phyloP scores from a whole-genome alignment of 2,329 filamentous ascomycete species.

The Aspergillus hiratsukae region DNA sequence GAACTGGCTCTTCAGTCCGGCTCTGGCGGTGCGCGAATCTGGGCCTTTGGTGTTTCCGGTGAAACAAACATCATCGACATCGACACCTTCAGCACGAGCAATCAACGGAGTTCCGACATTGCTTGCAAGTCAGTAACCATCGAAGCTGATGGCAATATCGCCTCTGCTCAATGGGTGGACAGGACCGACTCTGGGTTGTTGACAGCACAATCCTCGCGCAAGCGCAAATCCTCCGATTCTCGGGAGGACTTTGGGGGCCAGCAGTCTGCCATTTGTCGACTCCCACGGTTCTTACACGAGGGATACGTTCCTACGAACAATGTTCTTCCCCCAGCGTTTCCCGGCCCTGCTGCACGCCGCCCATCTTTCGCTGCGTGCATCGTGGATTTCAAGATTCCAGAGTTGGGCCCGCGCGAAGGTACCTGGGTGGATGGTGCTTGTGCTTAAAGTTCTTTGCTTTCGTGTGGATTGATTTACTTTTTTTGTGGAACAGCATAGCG shows the following conservation, averaged over 20 bases:
- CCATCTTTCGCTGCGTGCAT: conserved; percentile 34
- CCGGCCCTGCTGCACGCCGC: conserved; percentile 12
- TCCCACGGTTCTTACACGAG: conserved; percentile 4
- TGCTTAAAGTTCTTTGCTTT: not conserved
- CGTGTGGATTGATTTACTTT: not conserved
- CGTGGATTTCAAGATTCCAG: conserved; percentile 33
- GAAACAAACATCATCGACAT: conserved; percentile 47
- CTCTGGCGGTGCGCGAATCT: conserved; percentile 44
- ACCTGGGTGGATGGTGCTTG: conserved; percentile 15
- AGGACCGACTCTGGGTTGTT: conserved; percentile 7
- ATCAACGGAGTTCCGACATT: conserved; percentile 10
- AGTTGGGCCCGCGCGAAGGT: conserved; percentile 21
- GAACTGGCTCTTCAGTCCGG: conserved; percentile 48
- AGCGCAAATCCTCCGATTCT: conserved; percentile 23
- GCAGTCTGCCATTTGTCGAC: conserved; percentile 16
- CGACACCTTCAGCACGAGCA: conserved; percentile 25
- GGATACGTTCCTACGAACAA: conserved; percentile 2
- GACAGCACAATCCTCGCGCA: conserved; percentile 15
- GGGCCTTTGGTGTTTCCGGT: conserved; percentile 47
- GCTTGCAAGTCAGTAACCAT: conserved; percentile 22
- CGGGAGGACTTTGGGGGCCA: conserved; percentile 21
- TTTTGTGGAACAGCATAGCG: not conserved
- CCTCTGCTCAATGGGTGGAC: conserved; percentile 15
- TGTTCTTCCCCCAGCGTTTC: not conserved
- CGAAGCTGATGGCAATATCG: conserved; percentile 24